Evolutionary conservation across 1,284 basidiomycete genomes (phyloP).

Genomic region (Marasmius sp.): DNA sequence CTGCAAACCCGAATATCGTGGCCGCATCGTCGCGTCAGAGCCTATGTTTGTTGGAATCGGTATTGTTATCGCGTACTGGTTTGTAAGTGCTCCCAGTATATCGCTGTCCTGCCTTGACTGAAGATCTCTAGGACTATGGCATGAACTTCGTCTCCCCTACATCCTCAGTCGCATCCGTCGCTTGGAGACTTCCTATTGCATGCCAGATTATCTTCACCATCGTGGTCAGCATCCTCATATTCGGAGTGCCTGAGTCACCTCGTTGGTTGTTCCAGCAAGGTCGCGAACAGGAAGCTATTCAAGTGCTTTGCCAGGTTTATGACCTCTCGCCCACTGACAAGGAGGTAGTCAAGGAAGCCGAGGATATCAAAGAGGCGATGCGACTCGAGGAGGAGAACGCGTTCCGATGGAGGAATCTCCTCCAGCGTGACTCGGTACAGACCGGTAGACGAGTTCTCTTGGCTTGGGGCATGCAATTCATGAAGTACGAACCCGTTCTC

Average conservation of each 20-base stretch:
- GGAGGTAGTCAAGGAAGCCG: not conserved
- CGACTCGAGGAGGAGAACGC: slow-evolving; percentile 2
- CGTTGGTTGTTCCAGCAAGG: slow-evolving; percentile 6
- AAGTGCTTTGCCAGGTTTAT: slow-evolving; percentile 5
- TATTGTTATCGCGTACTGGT: slow-evolving; percentile 6
- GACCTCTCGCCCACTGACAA: not conserved
- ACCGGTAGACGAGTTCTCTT: slow-evolving; percentile 7
- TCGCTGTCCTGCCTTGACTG: not conserved
- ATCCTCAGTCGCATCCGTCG: slow-evolving; percentile 3
- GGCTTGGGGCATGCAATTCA: slow-evolving; percentile 9
- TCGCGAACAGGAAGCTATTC: slow-evolving; percentile 2
- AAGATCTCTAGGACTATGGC: slow-evolving; percentile 4
- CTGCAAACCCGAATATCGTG: slow-evolving; percentile 1
- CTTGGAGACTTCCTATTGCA: slow-evolving; percentile 8
- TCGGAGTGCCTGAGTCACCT: slow-evolving; percentile 7
- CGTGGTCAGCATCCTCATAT: slow-evolving; percentile 1
- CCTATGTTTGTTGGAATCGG: slow-evolving; percentile 6
- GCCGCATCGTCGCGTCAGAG: slow-evolving; percentile 5
- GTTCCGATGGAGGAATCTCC: slow-evolving; percentile 4
- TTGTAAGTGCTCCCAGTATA: not conserved
- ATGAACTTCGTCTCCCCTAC: slow-evolving; percentile 6
- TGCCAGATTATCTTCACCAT: slow-evolving; percentile 7
- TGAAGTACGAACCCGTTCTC: slow-evolving; percentile 1
- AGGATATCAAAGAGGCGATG: slow-evolving; percentile 5
- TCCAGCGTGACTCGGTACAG: slow-evolving; percentile 5